Conservation (phyloP, 2,329 filamentous ascomycete species). For the Talaromyces sp. region DNA sequence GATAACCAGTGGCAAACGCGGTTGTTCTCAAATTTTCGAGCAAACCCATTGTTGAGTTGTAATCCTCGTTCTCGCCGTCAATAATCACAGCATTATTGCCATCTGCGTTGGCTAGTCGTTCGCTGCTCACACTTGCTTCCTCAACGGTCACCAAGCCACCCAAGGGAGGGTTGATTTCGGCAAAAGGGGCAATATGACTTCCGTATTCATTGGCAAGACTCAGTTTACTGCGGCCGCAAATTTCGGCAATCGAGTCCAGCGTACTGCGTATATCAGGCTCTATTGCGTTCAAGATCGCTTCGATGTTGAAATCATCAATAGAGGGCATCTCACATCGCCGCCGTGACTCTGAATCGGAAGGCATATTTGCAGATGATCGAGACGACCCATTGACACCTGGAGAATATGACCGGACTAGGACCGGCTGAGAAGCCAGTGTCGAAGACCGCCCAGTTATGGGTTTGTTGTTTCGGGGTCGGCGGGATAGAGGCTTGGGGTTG, state of each 20-base stretch:
- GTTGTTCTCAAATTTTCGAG: conserved; percentile 30
- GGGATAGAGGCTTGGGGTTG: conserved; percentile 21
- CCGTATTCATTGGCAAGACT: conserved; percentile 61
- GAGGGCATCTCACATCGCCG: conserved; percentile 38
- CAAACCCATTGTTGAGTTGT: conserved; percentile 33
- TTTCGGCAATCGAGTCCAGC: conserved; percentile 59
- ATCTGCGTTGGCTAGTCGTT: conserved; percentile 32
- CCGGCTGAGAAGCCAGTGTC: conserved; percentile 36
- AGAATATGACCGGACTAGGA: conserved; percentile 37
- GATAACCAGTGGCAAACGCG: conserved; percentile 18
- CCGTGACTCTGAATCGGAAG: conserved; percentile 25
- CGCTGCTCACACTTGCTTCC: conserved; percentile 36
- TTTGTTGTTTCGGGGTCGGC: conserved; percentile 21
- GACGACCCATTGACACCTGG: conserved; percentile 26
- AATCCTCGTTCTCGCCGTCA: conserved; percentile 28
- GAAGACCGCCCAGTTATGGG: conserved; percentile 21
- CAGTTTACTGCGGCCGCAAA: conserved; percentile 57
- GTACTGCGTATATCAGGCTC: conserved; percentile 56
- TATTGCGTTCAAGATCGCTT: conserved; percentile 52
- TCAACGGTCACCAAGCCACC: conserved; percentile 38
- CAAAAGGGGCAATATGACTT: conserved; percentile 58
- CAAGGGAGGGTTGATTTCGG: conserved; percentile 47
- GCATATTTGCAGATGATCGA: conserved; percentile 19
- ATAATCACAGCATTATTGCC: conserved; percentile 27
- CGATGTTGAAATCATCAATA: conserved; percentile 52